Percentiles rank a stretch among this genome's conserved stretches.
Evolutionary conservation across 2,329 filamentous ascomycete genomes (phyloP).

Genomic region (Aspergillus pseudoviridinutans): DNA sequence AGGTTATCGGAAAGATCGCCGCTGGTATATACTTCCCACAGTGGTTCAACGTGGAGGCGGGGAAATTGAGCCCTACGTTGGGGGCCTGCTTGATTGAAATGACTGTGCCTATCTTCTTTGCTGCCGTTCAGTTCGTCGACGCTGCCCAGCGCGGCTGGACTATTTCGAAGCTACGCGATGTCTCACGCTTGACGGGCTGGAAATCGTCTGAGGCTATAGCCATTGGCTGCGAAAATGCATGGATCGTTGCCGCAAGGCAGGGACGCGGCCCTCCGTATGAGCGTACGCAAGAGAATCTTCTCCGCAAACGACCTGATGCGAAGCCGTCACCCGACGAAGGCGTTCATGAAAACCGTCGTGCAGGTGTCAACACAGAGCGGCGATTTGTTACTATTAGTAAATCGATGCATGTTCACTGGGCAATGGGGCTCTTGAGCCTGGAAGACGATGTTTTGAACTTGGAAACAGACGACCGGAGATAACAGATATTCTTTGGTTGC

Average conservation of each 20-base stretch:
- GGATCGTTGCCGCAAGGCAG: constrained; percentile 69
- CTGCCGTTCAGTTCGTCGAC: constrained; percentile 74
- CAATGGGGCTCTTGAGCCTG: constrained; percentile 72
- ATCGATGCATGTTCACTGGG: constrained; percentile 65
- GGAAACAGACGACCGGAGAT: constrained; percentile 44
- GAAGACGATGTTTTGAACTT: constrained; percentile 69
- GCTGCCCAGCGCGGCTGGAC: constrained; percentile 72
- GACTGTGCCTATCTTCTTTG: constrained; percentile 79
- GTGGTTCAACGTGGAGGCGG: constrained; percentile 29
- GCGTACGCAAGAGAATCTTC: constrained; percentile 21
- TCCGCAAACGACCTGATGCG: constrained; percentile 8
- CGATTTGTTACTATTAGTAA: constrained; percentile 58
- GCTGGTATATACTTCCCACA: constrained; percentile 59
- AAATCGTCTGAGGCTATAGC: constrained; percentile 78
- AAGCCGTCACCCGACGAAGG: not conserved
- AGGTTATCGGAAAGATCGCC: constrained; percentile 73
- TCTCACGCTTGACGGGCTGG: constrained; percentile 81
- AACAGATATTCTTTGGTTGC: not conserved
- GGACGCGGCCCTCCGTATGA: constrained; percentile 73
- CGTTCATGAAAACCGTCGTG: constrained; percentile 6
- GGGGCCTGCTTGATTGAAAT: constrained; percentile 80
- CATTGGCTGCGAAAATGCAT: constrained; percentile 76
- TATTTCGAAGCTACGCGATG: constrained; percentile 67
- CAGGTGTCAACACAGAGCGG: constrained; percentile 41
- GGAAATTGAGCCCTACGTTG: constrained; percentile 68